Conservation (phyloP, 1,139 yeast genomes). For the Meyerozyma guilliermondii region DNA sequence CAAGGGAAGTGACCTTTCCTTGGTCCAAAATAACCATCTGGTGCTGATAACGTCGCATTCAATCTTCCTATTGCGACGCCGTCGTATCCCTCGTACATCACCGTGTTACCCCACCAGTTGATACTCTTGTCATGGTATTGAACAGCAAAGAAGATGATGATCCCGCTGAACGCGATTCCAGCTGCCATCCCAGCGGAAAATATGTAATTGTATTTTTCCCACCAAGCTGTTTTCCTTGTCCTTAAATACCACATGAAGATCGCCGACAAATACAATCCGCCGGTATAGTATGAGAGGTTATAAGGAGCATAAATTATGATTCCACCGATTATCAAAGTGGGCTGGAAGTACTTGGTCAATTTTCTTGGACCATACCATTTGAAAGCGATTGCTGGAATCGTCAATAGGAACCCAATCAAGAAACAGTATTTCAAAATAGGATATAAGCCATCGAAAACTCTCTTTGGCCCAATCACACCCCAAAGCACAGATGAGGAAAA, state of each 20-base stretch:
- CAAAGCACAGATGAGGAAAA: conserved; percentile 53
- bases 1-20: conserved; percentile 11
- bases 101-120: conserved; percentile 60
- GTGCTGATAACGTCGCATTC: conserved; percentile 12
- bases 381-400: conserved; percentile 36
- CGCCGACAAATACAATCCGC: conserved; percentile 44
- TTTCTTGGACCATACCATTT: conserved; percentile 28
- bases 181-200: conserved; percentile 44
- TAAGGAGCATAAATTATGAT: conserved; percentile 48
- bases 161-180: conserved; percentile 55
- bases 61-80: conserved; percentile 21
- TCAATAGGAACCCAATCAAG: conserved; percentile 47
- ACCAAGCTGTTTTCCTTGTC: conserved; percentile 48
- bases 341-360: conserved; percentile 35
- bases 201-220: conserved; percentile 63
- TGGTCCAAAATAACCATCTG: conserved; percentile 16
- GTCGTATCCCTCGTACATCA: conserved; percentile 39
- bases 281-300: conserved; percentile 49
- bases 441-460: conserved; percentile 44
- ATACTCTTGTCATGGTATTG: conserved; percentile 37
- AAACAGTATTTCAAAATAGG: conserved; percentile 48
- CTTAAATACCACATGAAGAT: conserved; percentile 51
- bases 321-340: conserved; percentile 46
- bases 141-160: conserved; percentile 52
- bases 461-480: conserved; percentile 66